Percentiles rank a stretch among this genome's conserved stretches.
Conservation (phyloP, 148 eudicot genomes). For the Nepenthes gracilis region DNA sequence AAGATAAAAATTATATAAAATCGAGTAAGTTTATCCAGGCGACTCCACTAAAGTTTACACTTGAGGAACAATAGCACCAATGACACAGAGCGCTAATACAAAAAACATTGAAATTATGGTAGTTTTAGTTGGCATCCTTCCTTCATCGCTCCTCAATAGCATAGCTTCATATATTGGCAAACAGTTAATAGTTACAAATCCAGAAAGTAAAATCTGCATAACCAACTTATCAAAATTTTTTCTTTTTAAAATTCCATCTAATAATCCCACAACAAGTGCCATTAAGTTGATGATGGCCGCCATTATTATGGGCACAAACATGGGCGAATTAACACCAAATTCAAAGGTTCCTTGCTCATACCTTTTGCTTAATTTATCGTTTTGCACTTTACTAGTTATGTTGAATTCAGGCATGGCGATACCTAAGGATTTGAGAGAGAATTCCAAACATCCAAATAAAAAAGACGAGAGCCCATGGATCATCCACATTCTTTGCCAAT, state of each 20-base stretch:
- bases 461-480: slow-evolving; percentile 23
- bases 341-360: slow-evolving; percentile 45
- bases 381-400: slow-evolving; percentile 35
- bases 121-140: slow-evolving; percentile 43
- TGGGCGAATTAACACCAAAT: slow-evolving; percentile 35
- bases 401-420: slow-evolving; percentile 31
- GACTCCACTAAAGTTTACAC: too few relatives aligned
- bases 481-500: slow-evolving; percentile 53
- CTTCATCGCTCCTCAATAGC: slow-evolving; percentile 46
- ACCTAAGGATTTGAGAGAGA: slow-evolving; percentile 12
- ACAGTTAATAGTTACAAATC: slow-evolving; percentile 41
- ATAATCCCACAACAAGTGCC: slow-evolving; percentile 21
- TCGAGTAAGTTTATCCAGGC: too few relatives aligned
- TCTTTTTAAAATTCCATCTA: slow-evolving; percentile 4
- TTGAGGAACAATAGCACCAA: slow-evolving; percentile 15
- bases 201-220: slow-evolving; percentile 39
- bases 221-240: slow-evolving; percentile 13
- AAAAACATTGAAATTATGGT: slow-evolving; percentile 36
- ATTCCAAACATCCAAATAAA: slow-evolving; percentile 18
- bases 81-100: slow-evolving; percentile 32
- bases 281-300: slow-evolving; percentile 34
- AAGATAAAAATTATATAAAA: too few relatives aligned
- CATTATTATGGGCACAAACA: slow-evolving; percentile 38
- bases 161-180: slow-evolving; percentile 56
- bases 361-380: slow-evolving; percentile 27